Evolutionary conservation across 352 stramenopile genomes (phyloP).

Genomic region (Pythium scleroteichum): DNA sequence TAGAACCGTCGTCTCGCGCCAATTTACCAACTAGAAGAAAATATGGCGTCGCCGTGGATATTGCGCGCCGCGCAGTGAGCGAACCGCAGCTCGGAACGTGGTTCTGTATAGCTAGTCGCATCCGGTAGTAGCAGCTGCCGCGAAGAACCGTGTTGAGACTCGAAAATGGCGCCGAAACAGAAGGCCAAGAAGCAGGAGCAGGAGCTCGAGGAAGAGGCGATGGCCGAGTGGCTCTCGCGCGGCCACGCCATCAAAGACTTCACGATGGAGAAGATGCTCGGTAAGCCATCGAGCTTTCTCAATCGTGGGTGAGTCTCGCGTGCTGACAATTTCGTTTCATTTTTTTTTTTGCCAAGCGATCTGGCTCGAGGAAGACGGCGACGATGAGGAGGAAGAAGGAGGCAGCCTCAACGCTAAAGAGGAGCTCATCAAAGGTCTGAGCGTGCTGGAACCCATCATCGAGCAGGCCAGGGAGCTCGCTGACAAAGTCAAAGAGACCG

Average conservation of each 20-base stretch:
- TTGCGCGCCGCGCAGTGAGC: slow-evolving; percentile 5
- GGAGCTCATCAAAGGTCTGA: slow-evolving; percentile 58
- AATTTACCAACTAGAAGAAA: too few species aligned
- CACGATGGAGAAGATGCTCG: slow-evolving; percentile 76
- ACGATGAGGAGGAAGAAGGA: slow-evolving; percentile 42
- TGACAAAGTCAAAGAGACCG: slow-evolving; percentile 36
- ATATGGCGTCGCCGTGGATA: slow-evolving; percentile 1
- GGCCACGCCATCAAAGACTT: slow-evolving; percentile 64
- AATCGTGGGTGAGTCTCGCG: too few species aligned
- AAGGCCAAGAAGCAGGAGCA: slow-evolving; percentile 34
- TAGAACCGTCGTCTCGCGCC: slow-evolving; percentile 15
- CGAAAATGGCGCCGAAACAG: slow-evolving; percentile 23
- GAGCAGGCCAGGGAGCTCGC: slow-evolving; percentile 48
- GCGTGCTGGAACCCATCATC: slow-evolving; percentile 44
- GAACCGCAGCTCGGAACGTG: neutral
- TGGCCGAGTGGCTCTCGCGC: slow-evolving; percentile 72
- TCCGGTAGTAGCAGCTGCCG: neutral
- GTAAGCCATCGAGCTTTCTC: too few species aligned
- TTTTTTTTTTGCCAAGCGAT: too few species aligned
- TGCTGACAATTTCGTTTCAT: too few species aligned
- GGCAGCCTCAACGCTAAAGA: slow-evolving; percentile 54
- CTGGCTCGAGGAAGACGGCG: slow-evolving; percentile 68
- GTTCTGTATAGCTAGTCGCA: neutral
- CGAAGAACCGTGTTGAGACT: too few species aligned
- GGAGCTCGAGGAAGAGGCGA: slow-evolving; percentile 66